Percentiles rank a stretch among this genome's conserved stretches.
These are phyloP conservation scores for Cerioporus squamosus DNA, from an alignment of 1,284 basidiomycete species.

Conservation along the genomic window DNA sequence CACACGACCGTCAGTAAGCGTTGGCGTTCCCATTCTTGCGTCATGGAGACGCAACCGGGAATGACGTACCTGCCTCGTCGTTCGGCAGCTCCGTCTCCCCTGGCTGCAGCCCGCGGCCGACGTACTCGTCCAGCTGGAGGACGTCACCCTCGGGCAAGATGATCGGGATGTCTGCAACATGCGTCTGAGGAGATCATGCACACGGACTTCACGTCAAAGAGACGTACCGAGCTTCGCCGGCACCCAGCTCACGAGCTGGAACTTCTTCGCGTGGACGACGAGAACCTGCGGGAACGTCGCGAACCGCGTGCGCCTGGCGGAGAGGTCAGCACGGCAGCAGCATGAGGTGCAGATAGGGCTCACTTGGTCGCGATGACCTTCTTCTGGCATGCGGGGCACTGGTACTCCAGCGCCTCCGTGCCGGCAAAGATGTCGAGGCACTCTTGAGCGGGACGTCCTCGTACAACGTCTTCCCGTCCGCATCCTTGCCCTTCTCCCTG, in stretches of 20 bases:
- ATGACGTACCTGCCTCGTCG: slow-evolving; percentile 41
- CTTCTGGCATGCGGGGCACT: slow-evolving; percentile 62
- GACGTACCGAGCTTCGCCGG: slow-evolving; percentile 86
- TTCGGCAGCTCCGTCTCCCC: slow-evolving; percentile 80
- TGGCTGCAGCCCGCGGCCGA: slow-evolving; percentile 76
- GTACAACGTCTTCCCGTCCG: slow-evolving; percentile 68
- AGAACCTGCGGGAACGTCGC: slow-evolving; percentile 90
- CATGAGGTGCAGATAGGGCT: slow-evolving; percentile 26
- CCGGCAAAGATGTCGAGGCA: slow-evolving; percentile 75
- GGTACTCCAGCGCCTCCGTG: slow-evolving; percentile 75
- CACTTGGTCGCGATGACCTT: slow-evolving; percentile 72
- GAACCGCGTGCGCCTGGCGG: slow-evolving; percentile 70
- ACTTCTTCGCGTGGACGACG: slow-evolving; percentile 92
- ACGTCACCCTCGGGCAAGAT: slow-evolving; percentile 67
- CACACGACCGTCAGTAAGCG: neutral
- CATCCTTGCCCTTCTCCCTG: slow-evolving; percentile 53
- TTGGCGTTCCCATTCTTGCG: neutral
- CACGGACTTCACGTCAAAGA: neutral
- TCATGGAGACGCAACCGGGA: neutral
- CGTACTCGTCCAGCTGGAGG: slow-evolving; percentile 70
- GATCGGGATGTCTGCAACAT: slow-evolving; percentile 81
- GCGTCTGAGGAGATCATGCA: neutral
- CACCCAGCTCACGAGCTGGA: slow-evolving; percentile 97
- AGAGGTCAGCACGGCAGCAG: neutral
- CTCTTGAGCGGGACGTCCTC: slow-evolving; percentile 70